Evolutionary conservation across 192 early-diverging fungal genomes (phyloP), one percentile per base, ranked within the genome.

Genomic region (Phycomyces nitens): DNA sequence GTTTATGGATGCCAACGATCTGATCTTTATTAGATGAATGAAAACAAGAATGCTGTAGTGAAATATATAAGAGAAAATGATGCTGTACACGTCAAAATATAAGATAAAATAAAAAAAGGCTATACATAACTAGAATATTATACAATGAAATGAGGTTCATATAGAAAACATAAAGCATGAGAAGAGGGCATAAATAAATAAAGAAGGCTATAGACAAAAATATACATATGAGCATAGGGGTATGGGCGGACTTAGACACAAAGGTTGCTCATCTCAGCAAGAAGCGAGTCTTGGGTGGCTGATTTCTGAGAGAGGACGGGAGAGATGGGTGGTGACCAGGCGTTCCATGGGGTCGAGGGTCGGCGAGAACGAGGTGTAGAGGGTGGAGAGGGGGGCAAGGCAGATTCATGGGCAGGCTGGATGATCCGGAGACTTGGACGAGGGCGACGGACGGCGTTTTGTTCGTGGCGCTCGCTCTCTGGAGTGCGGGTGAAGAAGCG

Each of bases 401-500:
- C 21, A 34, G 7, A 7, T 34, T 34, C 29, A 2, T 34, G 29
- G 29, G 7, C 29, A 34, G 23, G 27, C 38, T 52, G 26, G 18
- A 14, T 5, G 21, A 40, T 26, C 22, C 52, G n/a, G 11, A 11
- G 6, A 20, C 34, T 53, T 53, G 20, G 24, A 26, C 20, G 23
- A 11, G 12, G 2, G 44, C 44, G 18, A 11, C 12, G 44, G 23
- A 6, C 1, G 20, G 39, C 23, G n/a, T 20, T 53, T 21, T 42
- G 52, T 29, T 16, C 52, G 52, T 51, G 53, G 7, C 52, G 50
- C 39, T 63, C 62, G 12, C 51, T 39, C 12, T 63, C 51, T 3
- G 54, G 51, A 27, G 38, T 56, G n/a, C 72, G 24, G 2, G 82
- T 80, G 42, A 84, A 84, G 2, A 60, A 60, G 22, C 29, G 59